Percentiles rank a stretch among this genome's conserved stretches.
phyloP scores from a whole-genome alignment of 352 stramenopile species.

The Pythium brachiatum region DNA sequence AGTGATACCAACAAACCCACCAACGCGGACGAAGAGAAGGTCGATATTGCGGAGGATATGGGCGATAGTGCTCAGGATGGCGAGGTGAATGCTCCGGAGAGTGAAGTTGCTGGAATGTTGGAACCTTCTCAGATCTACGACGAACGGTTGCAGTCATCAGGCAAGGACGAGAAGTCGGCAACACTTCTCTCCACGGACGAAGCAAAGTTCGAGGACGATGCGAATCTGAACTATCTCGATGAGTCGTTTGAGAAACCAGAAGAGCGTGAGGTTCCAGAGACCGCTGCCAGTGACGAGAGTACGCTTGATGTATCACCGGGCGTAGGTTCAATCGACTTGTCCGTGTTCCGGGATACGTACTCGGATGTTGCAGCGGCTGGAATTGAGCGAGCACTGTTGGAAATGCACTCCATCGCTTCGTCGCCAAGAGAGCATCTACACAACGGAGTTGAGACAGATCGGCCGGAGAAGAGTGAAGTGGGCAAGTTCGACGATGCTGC shows the following conservation, averaged over 20 bases:
- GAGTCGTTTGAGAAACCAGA: constrained; percentile 5
- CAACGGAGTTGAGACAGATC: background rate
- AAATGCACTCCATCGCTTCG: background rate
- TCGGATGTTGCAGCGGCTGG: constrained; percentile 1
- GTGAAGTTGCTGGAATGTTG: background rate
- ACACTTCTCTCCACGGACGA: background rate
- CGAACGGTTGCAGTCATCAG: background rate
- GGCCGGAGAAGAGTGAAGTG: background rate
- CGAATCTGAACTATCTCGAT: background rate
- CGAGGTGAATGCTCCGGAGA: no score
- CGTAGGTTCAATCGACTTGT: background rate
- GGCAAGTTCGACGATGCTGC: background rate
- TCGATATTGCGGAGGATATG: background rate
- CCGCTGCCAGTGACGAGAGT: background rate
- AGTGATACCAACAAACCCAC: background rate
- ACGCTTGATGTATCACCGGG: background rate
- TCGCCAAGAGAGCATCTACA: background rate
- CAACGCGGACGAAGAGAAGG: background rate
- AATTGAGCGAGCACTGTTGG: constrained; percentile 6
- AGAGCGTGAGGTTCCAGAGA: background rate
- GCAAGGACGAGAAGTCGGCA: background rate
- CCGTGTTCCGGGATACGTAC: constrained; percentile 1
- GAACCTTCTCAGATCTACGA: background rate
- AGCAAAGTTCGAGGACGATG: background rate
- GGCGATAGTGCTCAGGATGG: background rate